Evolutionary conservation across 2,329 filamentous ascomycete genomes (phyloP), one percentile per base, ranked within the genome.

Genomic region (Chrysosporium keratinophilum): DNA sequence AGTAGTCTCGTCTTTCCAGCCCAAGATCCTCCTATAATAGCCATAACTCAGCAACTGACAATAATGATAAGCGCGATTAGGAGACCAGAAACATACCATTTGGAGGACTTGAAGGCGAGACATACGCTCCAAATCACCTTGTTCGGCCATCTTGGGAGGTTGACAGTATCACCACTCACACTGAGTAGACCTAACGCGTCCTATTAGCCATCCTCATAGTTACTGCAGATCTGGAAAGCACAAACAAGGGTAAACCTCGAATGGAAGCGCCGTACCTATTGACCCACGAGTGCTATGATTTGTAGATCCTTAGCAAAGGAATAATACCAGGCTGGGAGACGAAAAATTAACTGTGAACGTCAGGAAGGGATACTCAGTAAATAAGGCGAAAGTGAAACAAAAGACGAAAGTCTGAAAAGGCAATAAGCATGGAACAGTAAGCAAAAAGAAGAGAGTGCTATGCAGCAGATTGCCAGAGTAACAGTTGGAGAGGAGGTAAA

Each of bases 1-100:
- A 64, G 41, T 62, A 54, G 46, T 72, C 67, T 11, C 70, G 64
- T 35, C 67, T 64, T 7, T 60, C 62, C 9, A 63, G 64, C 2
- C 70, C 69, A n/a, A 73, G 54, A 56, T 72, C 69, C 5, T 60
- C 64, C 70, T 72, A 50, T 56, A 49, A 37, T 20, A 10, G 20
- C 14, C 10, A 37, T 28, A 49, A 12, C n/a, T 49, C 19, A 49
- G 33, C 10, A n/a, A 31, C n/a, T 31, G 42, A 39, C 12, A 20
- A 9, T 14, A 19, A 5, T 14, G 12, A n/a, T 35, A 17, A n/a
- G 23, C 17, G 2, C 9, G 17, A 9, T 52, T 35, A 12, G 9
- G 37, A 31, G 1, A 40, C 5, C 37, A 11, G 4, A 42, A 7
- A 47, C 47, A 41, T 57, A 65, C 64, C 65, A 67, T 65, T 54